A percentile compares a stretch with the other conserved stretches of the same genome.
Conservation (phyloP, 306 rosid genomes). For the Vicia faba region DNA sequence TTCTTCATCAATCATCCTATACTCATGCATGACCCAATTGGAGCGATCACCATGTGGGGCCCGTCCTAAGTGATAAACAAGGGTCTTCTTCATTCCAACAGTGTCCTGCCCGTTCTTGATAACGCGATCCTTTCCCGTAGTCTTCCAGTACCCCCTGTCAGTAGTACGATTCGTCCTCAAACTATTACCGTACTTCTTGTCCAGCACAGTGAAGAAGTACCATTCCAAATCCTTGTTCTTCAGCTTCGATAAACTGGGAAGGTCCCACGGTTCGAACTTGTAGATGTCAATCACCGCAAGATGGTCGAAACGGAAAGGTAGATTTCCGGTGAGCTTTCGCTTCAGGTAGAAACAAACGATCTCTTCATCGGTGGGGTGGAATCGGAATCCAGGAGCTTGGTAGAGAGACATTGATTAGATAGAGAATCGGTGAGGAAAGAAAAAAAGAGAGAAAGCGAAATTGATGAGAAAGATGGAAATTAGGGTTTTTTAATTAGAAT, state of each 20-base stretch:
- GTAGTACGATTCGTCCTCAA: conserved; percentile 91
- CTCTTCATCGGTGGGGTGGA: conserved; percentile 94
- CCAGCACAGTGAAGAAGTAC: conserved; percentile 85
- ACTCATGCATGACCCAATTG: conserved; percentile 99
- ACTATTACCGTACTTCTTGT: conserved; percentile 80
- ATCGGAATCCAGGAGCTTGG: conserved; percentile 87
- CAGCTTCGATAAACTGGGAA: conserved; percentile 83
- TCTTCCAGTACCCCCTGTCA: conserved; percentile 88
- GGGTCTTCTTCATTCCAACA: conserved; percentile 93
- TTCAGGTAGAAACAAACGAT: conserved; percentile 58
- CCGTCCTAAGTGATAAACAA: conserved; percentile 79
- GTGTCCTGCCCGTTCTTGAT: conserved; percentile 39
- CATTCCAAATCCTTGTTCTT: conserved; percentile 81
- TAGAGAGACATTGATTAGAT: conserved; percentile 43
- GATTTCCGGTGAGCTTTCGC: conserved; percentile 62
- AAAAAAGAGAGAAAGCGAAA: background rate
- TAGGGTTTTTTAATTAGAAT: background rate
- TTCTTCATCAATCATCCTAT: conserved; percentile 58
- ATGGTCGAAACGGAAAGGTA: conserved; percentile 50
- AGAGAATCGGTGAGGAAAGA: background rate
- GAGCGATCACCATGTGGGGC: conserved; percentile 75
- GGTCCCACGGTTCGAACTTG: conserved; percentile 93
- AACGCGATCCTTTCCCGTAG: conserved; percentile 85
- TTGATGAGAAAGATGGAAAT: background rate
- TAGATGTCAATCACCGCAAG: conserved; percentile 73